Percentiles rank a stretch among this genome's conserved stretches.
phyloP scores from a whole-genome alignment of 192 early-diverging fungal genomes.

The Coemansia sp. region DNA sequence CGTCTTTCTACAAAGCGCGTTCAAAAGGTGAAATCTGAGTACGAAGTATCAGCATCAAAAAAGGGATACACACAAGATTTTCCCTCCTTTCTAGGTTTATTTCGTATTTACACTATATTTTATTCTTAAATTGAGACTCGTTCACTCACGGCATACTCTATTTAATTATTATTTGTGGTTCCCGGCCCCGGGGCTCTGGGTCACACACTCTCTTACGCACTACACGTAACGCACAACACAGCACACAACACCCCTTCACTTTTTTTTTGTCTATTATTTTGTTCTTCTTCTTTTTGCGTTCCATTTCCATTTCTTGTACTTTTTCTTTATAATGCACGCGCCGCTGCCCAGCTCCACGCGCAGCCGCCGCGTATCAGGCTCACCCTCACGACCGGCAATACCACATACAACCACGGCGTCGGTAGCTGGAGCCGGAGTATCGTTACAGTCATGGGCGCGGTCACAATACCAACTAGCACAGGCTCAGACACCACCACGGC shows the following conservation, averaged over 20 bases:
- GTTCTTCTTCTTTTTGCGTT: constrained; percentile 4
- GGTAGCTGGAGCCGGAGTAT: constrained; percentile 16
- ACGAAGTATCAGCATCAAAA: not conserved
- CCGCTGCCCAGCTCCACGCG: constrained; percentile 48
- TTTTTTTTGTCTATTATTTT: not conserved
- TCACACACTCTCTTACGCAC: not conserved
- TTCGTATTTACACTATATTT: not conserved
- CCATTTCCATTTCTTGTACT: constrained; percentile 6
- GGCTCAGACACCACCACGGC: constrained; percentile 10
- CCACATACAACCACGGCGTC: constrained; percentile 8
- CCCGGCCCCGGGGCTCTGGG: constrained; percentile 1
- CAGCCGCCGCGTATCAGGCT: constrained; percentile 40
- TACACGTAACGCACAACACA: not conserved
- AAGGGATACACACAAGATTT: not conserved
- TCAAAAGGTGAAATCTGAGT: not conserved
- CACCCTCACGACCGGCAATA: constrained; percentile 32
- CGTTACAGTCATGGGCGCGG: constrained; percentile 50
- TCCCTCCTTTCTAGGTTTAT: not conserved
- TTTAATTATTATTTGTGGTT: not conserved
- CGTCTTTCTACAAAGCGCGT: not conserved
- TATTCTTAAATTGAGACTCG: not conserved
- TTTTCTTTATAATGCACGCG: constrained; percentile 13
- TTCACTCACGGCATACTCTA: not conserved
- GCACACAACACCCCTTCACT: not conserved
- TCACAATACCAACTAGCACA: constrained; percentile 39